phyloP scores from a whole-genome alignment of 2,329 filamentous ascomycete species.

The Pyrenophora graminea region DNA sequence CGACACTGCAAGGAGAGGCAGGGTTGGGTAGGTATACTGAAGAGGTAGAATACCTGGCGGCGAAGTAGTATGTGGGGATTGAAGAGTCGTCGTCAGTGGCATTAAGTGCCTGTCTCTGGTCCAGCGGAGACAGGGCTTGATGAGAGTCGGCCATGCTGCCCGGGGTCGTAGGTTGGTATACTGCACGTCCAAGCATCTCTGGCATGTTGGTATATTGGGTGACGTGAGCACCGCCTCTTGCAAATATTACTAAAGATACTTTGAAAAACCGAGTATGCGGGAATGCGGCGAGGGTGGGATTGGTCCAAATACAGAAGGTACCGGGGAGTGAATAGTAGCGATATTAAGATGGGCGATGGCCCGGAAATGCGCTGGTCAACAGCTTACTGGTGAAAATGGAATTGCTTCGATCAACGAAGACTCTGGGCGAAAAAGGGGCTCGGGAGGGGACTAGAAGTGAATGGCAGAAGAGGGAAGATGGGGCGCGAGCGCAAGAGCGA shows the following conservation, averaged over 20 bases:
- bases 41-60: conserved; percentile 41
- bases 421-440: conserved; percentile 29
- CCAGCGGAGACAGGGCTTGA: conserved; percentile 56
- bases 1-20: conserved; percentile 52
- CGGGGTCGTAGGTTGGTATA: conserved; percentile 49
- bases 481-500: conserved; percentile 33
- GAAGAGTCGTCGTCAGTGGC: conserved; percentile 57
- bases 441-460: conserved; percentile 42
- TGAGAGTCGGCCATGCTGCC: conserved; percentile 31
- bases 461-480: conserved; percentile 32
- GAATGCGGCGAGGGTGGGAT: conserved; percentile 20
- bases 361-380: conserved; percentile 50
- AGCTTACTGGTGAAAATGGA: conserved; percentile 45
- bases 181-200: conserved; percentile 53
- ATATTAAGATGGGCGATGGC: conserved; percentile 45
- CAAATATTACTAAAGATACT: conserved; percentile 44
- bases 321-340: conserved; percentile 27
- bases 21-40: conserved; percentile 37
- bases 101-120: conserved; percentile 63
- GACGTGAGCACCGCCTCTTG: conserved; percentile 44
- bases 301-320: conserved; percentile 28
- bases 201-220: conserved; percentile 51
- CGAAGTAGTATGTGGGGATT: conserved; percentile 46
- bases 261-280: conserved; percentile 32
- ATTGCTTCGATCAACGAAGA: conserved; percentile 54